Percentiles rank a stretch among this genome's conserved stretches.
Evolutionary conservation across 371 early-diverging fungal genomes (phyloP).

Genomic region (Cokeromyces recurvatus): DNA sequence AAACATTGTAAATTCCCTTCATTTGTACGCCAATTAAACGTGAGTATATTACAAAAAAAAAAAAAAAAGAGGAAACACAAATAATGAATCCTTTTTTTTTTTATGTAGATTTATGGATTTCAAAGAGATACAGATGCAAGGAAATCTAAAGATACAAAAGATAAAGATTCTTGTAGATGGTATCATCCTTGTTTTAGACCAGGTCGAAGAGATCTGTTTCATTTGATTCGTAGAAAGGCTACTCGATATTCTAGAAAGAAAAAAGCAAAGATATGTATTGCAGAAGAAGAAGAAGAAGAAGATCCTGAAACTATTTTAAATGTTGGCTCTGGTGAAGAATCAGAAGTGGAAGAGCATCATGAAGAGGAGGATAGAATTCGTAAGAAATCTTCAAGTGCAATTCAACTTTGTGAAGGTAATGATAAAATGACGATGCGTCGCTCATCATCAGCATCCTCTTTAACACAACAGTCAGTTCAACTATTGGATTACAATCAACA

Average conservation of each 20-base stretch:
- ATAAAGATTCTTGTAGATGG: conserved; percentile 49
- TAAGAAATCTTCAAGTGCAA: neutral
- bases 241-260: conserved; percentile 35
- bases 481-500: too few species aligned
- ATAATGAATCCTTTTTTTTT: neutral
- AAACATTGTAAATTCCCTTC: conserved; percentile 57
- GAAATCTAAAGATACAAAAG: conserved; percentile 48
- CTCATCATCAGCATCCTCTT: conserved; percentile 18
- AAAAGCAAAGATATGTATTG: conserved; percentile 19
- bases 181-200: conserved; percentile 47
- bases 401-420: neutral
- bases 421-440: neutral
- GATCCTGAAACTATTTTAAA: conserved; percentile 39
- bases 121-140: conserved; percentile 53
- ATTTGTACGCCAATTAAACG: conserved; percentile 53
- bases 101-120: conserved; percentile 46
- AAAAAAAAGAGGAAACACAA: neutral
- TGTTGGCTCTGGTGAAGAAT: conserved; percentile 32
- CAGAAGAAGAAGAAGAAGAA: conserved; percentile 12
- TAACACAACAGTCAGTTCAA: neutral
- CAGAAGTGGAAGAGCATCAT: conserved; percentile 21
- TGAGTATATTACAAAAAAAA: conserved; percentile 11
- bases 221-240: conserved; percentile 44
- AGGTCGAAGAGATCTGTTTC: conserved; percentile 43
- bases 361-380: neutral